Base-by-base conservation (phyloP, 192 early-diverging fungal genomes). In the Chytriomyces confervae region DNA sequence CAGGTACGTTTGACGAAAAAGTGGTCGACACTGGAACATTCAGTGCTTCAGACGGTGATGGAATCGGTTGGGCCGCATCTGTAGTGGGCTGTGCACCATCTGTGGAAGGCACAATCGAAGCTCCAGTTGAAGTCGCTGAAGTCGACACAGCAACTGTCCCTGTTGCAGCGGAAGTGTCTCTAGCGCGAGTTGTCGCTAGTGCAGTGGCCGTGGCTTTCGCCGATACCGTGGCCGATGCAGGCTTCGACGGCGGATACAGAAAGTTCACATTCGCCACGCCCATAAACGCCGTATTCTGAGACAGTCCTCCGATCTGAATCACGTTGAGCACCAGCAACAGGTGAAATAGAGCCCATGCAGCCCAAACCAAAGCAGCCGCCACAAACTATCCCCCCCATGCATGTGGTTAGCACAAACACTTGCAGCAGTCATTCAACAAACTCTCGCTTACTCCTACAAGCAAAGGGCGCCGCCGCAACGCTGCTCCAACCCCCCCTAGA, bases 331-430 rank as follows among this genome's bases (percentile, higher is more conserved):
- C 10, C 23, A 69, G 6, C 9, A 78, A 20, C 61, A 69, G n/a
- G 27, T 78, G 18, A 20, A 78, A 53, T 18, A 78, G 66, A 47
- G 43, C 23, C 20, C 57, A 78, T 16, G 43, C 77, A 13, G 62
- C 16, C 77, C 77, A 78, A 18, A 78, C 51, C 9, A 78, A 11
- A 11, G 77, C 36, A 6, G 62, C 46, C 5, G n/a, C 51, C 16
- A 68, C 20, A 45, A 71, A 70, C 77, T 78, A 13, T 1, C 5
- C 53, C 16, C 36, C 67, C 16, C 18, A 49, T 2, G 3, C 29
- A 65, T 5, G 1, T 57, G 13, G 53, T 57, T n/a, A 57, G 50
- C 16, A 23, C 48, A 57, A 20, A 18, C 23, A 20, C 23, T 16
- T 69, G 24, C 11, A 1, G 0, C 3, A 69, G 46, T 48, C 18